Evolutionary conservation across 2,329 filamentous ascomycete genomes (phyloP), one percentile per base, ranked within the genome.

Genomic region (Pseudonectria buxi): DNA sequence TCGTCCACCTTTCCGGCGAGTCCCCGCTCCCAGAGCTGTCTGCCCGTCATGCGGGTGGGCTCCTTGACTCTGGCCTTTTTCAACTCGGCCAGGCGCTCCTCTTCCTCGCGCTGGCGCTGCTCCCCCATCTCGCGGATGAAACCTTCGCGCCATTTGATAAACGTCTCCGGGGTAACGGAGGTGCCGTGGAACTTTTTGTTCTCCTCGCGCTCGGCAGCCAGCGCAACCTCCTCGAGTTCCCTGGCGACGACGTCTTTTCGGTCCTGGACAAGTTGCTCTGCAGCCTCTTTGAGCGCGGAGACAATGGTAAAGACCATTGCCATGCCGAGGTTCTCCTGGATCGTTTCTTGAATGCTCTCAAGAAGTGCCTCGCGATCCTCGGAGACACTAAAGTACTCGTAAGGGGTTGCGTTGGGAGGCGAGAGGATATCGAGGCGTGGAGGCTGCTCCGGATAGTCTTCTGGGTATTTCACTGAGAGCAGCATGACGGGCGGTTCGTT

Each of bases 161-260:
- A 98, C 0, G 79, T 81, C 65, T 95, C 87, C 14, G 78, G 72
- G n/a, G 81, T 96, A 14, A 98, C 92, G 24, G 79, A 72, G 25
- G 86, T 86, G 39, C 92, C 92, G 58, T 94, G 85, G 62, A 98
- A 98, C 64, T 95, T 96, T 53, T 83, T 79, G 60, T 98, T 98
- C 69, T 98, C 92, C 60, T 92, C 88, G 43, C 84, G 80, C 64
- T 98, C 92, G 1, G 74, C 76, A 10, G 69, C 76, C 6, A 71
- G 59, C 11, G 65, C 38, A 11, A 52, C 64, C 54, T 81, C 76
- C 46, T 83, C 78, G 3, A 68, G 65, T 28, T 54, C 71, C 53
- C 77, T 73, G 7, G 72, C 74, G 2, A 70, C 74, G 7, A 71
- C 83, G 39, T 78, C 76, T 53, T 80, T 77, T 30, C 92, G 80